Percentiles rank a stretch among this genome's conserved stretches.
These are phyloP conservation scores for Lotmaria passim DNA, from an alignment of 208 protist genomes.

Conservation along the genomic window DNA sequence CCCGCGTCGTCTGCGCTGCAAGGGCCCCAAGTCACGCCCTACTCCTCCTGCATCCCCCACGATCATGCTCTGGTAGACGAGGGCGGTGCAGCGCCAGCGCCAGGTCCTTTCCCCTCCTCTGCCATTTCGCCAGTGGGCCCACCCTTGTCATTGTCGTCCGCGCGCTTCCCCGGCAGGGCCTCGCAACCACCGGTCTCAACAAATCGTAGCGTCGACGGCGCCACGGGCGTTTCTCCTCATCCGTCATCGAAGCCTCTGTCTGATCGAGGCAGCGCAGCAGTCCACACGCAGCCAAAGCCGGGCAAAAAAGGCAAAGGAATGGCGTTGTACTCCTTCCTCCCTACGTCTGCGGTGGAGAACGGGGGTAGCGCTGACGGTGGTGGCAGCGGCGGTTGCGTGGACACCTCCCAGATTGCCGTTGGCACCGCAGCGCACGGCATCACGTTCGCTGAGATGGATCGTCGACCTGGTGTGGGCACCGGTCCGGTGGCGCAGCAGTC, in stretches of 20 bases:
- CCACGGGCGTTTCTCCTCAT: background rate
- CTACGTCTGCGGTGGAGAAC: background rate
- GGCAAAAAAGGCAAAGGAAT: background rate
- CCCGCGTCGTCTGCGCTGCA: background rate
- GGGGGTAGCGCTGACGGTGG: background rate
- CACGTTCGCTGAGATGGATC: slow-evolving; percentile 30
- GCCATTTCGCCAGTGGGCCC: background rate
- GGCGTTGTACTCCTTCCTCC: slow-evolving; percentile 14
- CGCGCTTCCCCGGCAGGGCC: background rate
- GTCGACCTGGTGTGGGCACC: slow-evolving; percentile 13
- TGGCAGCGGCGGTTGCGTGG: background rate
- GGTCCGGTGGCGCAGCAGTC: slow-evolving; percentile 26
- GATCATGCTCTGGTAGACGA: background rate
- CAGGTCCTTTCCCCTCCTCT: background rate
- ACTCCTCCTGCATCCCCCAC: background rate
- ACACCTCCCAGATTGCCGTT: background rate
- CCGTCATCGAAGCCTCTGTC: background rate
- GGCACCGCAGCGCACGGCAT: background rate
- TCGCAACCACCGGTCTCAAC: background rate
- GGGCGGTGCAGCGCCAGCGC: background rate
- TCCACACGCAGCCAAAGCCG: background rate
- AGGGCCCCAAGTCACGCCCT: background rate
- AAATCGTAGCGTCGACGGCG: background rate
- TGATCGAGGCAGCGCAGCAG: background rate
- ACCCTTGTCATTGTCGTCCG: no score